Evolutionary conservation across 2,329 filamentous ascomycete genomes (phyloP).

Genomic region (Oidium heveae): DNA sequence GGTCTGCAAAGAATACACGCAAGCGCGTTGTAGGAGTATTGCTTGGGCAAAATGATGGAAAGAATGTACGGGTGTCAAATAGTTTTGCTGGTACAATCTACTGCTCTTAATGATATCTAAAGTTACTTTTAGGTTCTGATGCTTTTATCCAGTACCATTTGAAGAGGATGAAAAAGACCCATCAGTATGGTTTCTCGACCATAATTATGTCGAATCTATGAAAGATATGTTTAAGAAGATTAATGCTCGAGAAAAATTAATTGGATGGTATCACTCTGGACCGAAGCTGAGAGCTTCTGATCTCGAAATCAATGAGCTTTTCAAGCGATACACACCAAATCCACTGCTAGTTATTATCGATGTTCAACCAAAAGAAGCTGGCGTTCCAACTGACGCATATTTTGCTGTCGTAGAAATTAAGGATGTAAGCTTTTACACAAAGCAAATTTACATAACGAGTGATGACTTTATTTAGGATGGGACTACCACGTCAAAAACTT

Average conservation of each 20-base stretch:
- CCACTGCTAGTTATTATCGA: constrained; percentile 94
- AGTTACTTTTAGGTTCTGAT: constrained; percentile 6
- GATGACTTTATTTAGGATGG: constrained; percentile 40
- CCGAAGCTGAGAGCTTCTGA: constrained; percentile 92
- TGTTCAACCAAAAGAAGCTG: constrained; percentile 92
- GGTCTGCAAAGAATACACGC: constrained; percentile 64
- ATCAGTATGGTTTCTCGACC: constrained; percentile 95
- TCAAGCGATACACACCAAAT: constrained; percentile 96
- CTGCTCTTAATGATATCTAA: not conserved
- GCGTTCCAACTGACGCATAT: constrained; percentile 94
- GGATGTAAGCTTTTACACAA: constrained; percentile 38
- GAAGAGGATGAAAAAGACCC: constrained; percentile 98
- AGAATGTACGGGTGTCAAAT: constrained; percentile 92
- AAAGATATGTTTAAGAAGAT: constrained; percentile 99
- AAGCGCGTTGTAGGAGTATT: constrained; percentile 85
- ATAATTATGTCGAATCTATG: constrained; percentile 99
- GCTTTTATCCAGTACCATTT: constrained; percentile 48
- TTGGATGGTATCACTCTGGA: constrained; percentile 98
- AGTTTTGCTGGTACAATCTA: constrained; percentile 65
- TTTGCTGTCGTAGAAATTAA: constrained; percentile 99
- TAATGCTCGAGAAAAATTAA: constrained; percentile 94
- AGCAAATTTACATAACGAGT: not conserved
- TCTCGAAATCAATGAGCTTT: constrained; percentile 96
- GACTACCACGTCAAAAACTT: constrained; percentile 88
- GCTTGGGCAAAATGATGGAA: constrained; percentile 85